Evolutionary conservation across 2,329 filamentous ascomycete genomes (phyloP).

Genomic region (Tolypocladium ovalisporum): DNA sequence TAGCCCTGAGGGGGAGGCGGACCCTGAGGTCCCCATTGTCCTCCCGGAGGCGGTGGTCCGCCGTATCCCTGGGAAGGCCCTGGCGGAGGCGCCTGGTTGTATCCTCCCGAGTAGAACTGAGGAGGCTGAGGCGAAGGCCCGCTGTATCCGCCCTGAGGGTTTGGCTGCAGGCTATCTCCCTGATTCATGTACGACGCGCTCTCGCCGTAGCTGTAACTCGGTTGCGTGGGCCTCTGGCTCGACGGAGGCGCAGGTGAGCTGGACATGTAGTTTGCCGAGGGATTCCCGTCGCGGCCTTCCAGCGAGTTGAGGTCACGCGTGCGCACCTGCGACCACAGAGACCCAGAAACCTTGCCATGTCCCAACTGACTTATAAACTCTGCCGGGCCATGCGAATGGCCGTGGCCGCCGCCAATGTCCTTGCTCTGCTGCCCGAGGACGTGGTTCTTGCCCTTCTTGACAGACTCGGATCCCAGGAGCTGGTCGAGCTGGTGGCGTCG

Average conservation of each 20-base stretch:
- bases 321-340: constrained; percentile 51
- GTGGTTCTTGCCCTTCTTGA: constrained; percentile 76
- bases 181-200: constrained; percentile 18
- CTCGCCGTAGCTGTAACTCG: constrained; percentile 30
- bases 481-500: constrained; percentile 59
- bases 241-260: constrained; percentile 24
- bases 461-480: constrained; percentile 72
- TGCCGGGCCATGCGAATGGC: constrained; percentile 31
- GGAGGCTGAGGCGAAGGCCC: constrained; percentile 21
- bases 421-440: constrained; percentile 28
- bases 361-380: constrained; percentile 32
- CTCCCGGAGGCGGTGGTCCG: constrained; percentile 8
- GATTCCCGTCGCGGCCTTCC: constrained; percentile 34
- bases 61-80: constrained; percentile 15
- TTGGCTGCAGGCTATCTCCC: constrained; percentile 9
- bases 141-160: constrained; percentile 13
- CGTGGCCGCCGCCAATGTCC: constrained; percentile 11
- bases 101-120: constrained; percentile 21
- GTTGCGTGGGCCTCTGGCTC: constrained; percentile 16
- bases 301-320: constrained; percentile 46
- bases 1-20: constrained; percentile 6
- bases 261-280: constrained; percentile 25
- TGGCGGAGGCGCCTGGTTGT: constrained; percentile 17
- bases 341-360: constrained; percentile 47
- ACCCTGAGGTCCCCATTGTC: constrained; percentile 5